Base-by-base conservation (phyloP, 2,329 filamentous ascomycete genomes). In the Epicoccum sorghinum region DNA sequence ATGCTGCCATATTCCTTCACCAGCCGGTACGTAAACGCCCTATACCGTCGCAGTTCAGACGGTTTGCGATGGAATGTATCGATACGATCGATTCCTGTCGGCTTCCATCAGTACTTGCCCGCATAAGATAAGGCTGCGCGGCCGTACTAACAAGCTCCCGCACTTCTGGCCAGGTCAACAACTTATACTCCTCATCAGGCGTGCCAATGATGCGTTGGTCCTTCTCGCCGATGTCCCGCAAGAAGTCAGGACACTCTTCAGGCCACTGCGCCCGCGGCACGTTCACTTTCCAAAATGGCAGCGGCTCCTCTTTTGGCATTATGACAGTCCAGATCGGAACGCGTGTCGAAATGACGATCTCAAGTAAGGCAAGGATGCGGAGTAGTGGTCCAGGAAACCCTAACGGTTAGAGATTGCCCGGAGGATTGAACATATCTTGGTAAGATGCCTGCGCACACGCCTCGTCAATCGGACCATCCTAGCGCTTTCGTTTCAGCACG, bases 251-350 rank as follows among this genome's bases (percentile, higher is more conserved):
- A 68, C 92, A 96, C 47, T 86, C 79, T 2, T 75, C 64, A 0
- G 87, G 85, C 71, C 87, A 85, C 59, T 88, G 76, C 24, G 79
- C 71, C 32, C 78, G 75, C 0, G 89, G 86, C 13, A 96, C 78
- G 73, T 96, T 96, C 74, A 89, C 82, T 59, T 93, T 88, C 92
- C 92, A 96, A 78, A 89, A 96, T 0, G 89, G 87, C 23, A 82
- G 59, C 32, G 64, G 47, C 40, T 68, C 65, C 52, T 70, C 57
- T 62, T 67, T 60, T 29, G 64, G 61, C 68, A 70, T 69, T 22
- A 12, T 55, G 52, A 36, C 48, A 39, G 45, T 39, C 45, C 30
- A 41, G 40, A 14, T 49, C 36, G 30, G 43, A 36, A 55, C 40
- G 47, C 40, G 47, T 43, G 47, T 52, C 41, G 41, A 46, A 32